Conservation (phyloP, 192 early-diverging fungal genomes). For the Backusella morwellensis region DNA sequence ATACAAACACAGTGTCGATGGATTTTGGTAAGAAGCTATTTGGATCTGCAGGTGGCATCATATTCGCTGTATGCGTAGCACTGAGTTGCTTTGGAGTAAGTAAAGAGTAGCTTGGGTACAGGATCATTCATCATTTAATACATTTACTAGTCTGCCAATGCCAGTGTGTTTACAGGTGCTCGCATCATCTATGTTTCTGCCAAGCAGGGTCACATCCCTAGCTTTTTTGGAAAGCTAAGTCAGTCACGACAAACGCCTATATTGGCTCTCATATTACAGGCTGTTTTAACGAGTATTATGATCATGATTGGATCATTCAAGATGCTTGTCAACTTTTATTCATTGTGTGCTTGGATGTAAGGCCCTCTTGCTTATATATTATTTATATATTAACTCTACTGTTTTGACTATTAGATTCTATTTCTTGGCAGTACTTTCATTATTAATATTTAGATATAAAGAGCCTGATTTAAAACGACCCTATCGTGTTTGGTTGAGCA, state of each 20-base stretch:
- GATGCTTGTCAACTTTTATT: constrained; percentile 75
- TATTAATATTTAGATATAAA: constrained; percentile 61
- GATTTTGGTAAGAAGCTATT: constrained; percentile 74
- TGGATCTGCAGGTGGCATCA: constrained; percentile 61
- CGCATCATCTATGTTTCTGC: constrained; percentile 69
- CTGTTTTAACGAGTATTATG: constrained; percentile 56
- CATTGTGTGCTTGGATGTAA: constrained; percentile 71
- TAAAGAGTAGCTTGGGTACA: not conserved
- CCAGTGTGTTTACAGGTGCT: constrained; percentile 69
- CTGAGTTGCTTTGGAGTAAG: constrained; percentile 65
- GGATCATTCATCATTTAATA: not conserved
- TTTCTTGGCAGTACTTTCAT: constrained; percentile 61
- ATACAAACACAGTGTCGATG: constrained; percentile 64
- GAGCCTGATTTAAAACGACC: constrained; percentile 70
- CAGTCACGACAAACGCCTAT: constrained; percentile 59
- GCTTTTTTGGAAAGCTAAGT: constrained; percentile 63
- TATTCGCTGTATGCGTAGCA: constrained; percentile 72
- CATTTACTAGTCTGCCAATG: constrained; percentile 65
- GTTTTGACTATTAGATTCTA: constrained; percentile 45
- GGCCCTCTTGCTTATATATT: not conserved
- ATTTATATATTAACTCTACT: not conserved
- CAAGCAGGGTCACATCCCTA: constrained; percentile 64
- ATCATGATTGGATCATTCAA: constrained; percentile 63
- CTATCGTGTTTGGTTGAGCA: constrained; percentile 64
- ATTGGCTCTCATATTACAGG: constrained; percentile 64